Evolutionary conservation across 345 rosid species (phyloP), one percentile per base, ranked within the genome.

Genomic region (Turritis glabra): DNA sequence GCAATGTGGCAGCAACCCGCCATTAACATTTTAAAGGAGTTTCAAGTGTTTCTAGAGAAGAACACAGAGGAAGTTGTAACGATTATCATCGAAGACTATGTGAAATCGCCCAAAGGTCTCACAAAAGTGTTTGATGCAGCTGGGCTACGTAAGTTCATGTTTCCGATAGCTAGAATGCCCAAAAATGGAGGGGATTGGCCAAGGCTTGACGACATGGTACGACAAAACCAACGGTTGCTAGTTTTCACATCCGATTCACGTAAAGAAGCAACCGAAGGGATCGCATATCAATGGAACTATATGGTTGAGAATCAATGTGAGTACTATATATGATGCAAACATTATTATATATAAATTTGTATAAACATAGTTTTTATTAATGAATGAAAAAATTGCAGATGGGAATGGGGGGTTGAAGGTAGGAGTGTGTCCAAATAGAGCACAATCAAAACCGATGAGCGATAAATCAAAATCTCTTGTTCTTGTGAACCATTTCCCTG

Each of bases 281-380:
- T 90, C 38, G 99, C 99, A 17, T 88, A 85, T 76, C 92, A 89
- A 40, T 90, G 96, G 97, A 85, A 77, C 60, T 90, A 90, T 82
- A 83, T 89, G 79, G 87, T 95, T 33, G 98, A 95, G 80, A 95
- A 88, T 76, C 96, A 95, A 81, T 95, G 99, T 92, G 71, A 86
- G 99, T 58, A 35, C 7, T 63, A 8, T 10, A 37, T 33, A 14
- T 44, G 18, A 54, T 55, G 41, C 23, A 53, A 64, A n/a, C 5
- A 40, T 46, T 17, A 5, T 7, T 10, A 14, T 58, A 18, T 17
- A 6, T 11, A 9, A 1, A n/a, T 51, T 11, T 14, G 2, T 19
- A 35, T 26, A 19, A n/a, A 32, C 11, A n/a, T 43, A 3, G 1
- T 53, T 53, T 51, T 7, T 59, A 6, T 26, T 65, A 65, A 40